A percentile compares a stretch with the other conserved stretches of the same genome.
phyloP scores from a whole-genome alignment of 2,329 filamentous ascomycete species.

The Periconia sp. region DNA sequence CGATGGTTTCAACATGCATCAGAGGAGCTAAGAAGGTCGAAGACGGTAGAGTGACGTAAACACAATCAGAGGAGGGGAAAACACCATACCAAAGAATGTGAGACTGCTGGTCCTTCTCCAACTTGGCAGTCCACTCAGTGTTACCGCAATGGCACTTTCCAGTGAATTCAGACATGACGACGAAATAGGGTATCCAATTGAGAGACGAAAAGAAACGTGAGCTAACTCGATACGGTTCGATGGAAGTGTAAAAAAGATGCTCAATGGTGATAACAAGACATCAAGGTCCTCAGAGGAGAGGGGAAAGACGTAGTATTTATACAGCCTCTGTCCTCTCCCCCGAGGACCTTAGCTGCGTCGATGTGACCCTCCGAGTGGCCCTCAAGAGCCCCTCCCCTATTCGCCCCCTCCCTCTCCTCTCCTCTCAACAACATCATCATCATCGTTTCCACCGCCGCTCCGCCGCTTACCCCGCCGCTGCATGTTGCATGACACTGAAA shows the following conservation, averaged over 20 bases:
- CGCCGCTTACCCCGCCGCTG: not conserved
- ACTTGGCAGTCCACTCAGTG: slow-evolving; percentile 54
- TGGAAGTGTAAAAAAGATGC: not conserved
- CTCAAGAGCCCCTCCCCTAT: not conserved
- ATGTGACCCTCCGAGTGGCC: not conserved
- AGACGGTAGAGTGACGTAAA: not conserved
- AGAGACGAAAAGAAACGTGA: not conserved
- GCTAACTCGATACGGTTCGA: not conserved
- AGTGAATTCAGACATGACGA: slow-evolving; percentile 47
- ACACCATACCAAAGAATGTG: slow-evolving; percentile 50
- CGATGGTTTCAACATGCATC: not conserved
- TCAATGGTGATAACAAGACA: not conserved
- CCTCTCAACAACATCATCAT: not conserved
- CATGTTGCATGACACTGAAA: not conserved
- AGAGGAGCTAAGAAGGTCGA: not conserved
- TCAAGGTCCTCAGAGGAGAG: slow-evolving; percentile 6
- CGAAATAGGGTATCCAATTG: not conserved
- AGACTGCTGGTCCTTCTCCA: slow-evolving; percentile 48
- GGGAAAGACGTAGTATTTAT: not conserved
- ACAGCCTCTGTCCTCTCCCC: not conserved
- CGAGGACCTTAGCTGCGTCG: not conserved
- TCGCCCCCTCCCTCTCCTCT: too few relatives aligned
- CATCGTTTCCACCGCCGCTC: not conserved
- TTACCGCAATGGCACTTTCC: slow-evolving; percentile 60
- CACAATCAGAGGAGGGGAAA: not conserved